Percentiles rank a stretch among this genome's conserved stretches.
These are phyloP conservation scores for Paraconiothyrium brasiliense DNA, from an alignment of 2,329 filamentous ascomycete species.

Conservation along the genomic window DNA sequence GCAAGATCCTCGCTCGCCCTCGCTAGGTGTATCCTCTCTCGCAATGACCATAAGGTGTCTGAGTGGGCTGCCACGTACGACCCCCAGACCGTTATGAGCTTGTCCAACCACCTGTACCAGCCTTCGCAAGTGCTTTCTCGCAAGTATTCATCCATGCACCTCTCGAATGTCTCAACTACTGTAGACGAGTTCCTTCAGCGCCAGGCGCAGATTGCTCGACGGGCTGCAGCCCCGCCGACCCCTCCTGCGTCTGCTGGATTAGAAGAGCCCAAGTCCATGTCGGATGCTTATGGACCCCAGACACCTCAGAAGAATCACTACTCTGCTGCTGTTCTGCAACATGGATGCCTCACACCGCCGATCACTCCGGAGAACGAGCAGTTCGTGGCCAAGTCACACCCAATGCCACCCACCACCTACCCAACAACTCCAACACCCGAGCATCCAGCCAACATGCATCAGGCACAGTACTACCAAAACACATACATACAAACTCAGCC, in stretches of 20 bases:
- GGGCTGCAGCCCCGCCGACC: conserved; percentile 60
- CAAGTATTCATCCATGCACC: conserved; percentile 74
- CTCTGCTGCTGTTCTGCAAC: conserved; percentile 67
- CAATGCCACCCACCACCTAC: conserved; percentile 35
- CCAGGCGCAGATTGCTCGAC: conserved; percentile 60
- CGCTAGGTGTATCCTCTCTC: conserved; percentile 83
- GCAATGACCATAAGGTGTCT: conserved; percentile 76
- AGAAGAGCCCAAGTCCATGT: conserved; percentile 57
- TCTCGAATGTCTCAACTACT: conserved; percentile 70
- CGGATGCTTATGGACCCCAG: conserved; percentile 68
- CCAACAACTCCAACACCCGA: conserved; percentile 51
- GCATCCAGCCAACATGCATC: conserved; percentile 40
- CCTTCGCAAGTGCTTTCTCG: conserved; percentile 73
- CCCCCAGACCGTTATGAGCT: conserved; percentile 70
- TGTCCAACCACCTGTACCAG: conserved; percentile 72
- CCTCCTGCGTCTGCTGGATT: conserved; percentile 66
- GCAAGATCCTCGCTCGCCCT: conserved; percentile 87
- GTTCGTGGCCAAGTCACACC: conserved; percentile 44
- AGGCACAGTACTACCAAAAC: conserved; percentile 47
- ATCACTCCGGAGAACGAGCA: conserved; percentile 77
- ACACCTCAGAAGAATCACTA: conserved; percentile 82
- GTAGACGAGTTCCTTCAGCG: conserved; percentile 73
- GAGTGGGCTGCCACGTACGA: conserved; percentile 80
- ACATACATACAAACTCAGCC: conserved; percentile 49
- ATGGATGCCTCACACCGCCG: conserved; percentile 84